These are phyloP conservation scores for Gossypium anomalum DNA, from an alignment of 345 rosid genomes.

Conservation along the genomic window DNA sequence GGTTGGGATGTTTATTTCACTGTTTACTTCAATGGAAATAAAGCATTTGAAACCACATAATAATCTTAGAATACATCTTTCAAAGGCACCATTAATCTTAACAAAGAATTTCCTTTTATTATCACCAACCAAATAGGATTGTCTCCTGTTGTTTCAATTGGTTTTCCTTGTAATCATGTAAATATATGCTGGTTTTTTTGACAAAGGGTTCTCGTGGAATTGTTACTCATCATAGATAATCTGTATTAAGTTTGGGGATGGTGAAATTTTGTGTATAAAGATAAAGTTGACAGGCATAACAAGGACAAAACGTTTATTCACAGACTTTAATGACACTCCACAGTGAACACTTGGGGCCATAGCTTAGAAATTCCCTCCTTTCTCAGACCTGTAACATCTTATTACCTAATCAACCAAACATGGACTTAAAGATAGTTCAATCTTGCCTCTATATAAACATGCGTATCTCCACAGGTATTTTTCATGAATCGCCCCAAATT, in stretches of 20 bases:
- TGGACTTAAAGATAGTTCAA: neutral
- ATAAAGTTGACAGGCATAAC: neutral
- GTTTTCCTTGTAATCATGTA: no score
- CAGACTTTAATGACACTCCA: constrained; percentile 42
- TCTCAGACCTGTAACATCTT: constrained; percentile 9
- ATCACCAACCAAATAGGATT: no score
- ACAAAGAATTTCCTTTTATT: no score
- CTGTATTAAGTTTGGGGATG: neutral
- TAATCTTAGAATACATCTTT: neutral
- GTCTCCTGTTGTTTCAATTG: no score
- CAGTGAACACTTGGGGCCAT: constrained; percentile 23
- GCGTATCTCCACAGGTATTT: neutral
- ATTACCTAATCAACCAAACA: constrained; percentile 24
- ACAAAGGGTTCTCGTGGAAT: no score
- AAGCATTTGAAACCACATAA: neutral
- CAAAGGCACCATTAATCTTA: neutral
- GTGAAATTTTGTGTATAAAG: constrained; percentile 7
- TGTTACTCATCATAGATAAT: neutral
- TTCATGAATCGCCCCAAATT: neutral
- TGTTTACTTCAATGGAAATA: neutral
- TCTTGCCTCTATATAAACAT: constrained; percentile 21
- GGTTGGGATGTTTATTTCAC: neutral
- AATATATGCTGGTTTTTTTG: no score
- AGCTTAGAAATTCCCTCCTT: constrained; percentile 18
- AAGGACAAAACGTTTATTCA: constrained; percentile 13